phyloP scores from a whole-genome alignment of 2,329 filamentous ascomycete species.

The Verticillium longisporum region DNA sequence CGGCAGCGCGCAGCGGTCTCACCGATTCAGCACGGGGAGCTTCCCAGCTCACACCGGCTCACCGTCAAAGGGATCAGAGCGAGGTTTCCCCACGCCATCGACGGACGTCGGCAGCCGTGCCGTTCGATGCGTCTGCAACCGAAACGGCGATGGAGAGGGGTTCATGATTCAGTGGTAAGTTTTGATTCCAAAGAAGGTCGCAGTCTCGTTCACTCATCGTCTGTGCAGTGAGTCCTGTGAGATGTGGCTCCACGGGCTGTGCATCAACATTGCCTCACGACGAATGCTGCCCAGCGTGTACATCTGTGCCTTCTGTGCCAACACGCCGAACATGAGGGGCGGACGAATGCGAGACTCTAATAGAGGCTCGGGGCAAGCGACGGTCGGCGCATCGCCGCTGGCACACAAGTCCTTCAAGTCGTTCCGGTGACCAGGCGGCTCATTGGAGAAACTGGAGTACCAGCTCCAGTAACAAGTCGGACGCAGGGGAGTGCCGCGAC shows the following conservation, averaged over 20 bases:
- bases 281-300: slow-evolving; percentile 54
- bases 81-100: slow-evolving; percentile 38
- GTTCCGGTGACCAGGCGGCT: slow-evolving; percentile 27
- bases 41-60: slow-evolving; percentile 31
- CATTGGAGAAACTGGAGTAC: slow-evolving; percentile 15
- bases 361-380: slow-evolving; percentile 19
- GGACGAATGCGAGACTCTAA: slow-evolving; percentile 39
- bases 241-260: slow-evolving; percentile 58
- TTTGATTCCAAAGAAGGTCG: not conserved
- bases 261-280: slow-evolving; percentile 49
- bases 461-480: not conserved
- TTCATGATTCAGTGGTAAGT: slow-evolving; percentile 60
- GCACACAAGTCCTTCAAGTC: slow-evolving; percentile 38
- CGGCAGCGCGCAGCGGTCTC: slow-evolving; percentile 14
- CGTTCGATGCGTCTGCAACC: slow-evolving; percentile 52
- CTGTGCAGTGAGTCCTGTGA: slow-evolving; percentile 53
- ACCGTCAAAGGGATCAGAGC: slow-evolving; percentile 43
- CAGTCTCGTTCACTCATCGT: not conserved
- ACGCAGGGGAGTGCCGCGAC: slow-evolving; percentile 7
- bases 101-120: slow-evolving; percentile 31
- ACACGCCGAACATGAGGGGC: slow-evolving; percentile 48
- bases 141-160: slow-evolving; percentile 35
- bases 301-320: slow-evolving; percentile 56
- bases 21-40: not conserved
- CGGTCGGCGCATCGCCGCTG: slow-evolving; percentile 29